Evolutionary conservation across 441 rosid species (phyloP).

Genomic region (Gossypium trilobum): DNA sequence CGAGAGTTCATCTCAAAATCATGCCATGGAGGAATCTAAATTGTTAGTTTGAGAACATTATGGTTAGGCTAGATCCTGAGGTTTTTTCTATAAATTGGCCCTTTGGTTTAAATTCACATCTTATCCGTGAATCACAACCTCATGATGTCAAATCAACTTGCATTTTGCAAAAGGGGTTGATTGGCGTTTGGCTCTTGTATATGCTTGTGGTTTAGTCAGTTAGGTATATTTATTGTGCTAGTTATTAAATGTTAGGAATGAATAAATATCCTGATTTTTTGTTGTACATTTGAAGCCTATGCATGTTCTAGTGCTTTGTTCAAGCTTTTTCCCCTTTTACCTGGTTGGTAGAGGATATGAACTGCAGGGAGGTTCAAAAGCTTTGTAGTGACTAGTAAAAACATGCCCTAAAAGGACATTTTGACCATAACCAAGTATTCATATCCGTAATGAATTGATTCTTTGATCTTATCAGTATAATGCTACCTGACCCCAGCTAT

Average conservation of each 20-base stretch:
- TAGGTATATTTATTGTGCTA: slow-evolving; percentile 14
- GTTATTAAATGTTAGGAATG: slow-evolving; percentile 1
- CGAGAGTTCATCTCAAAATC: slow-evolving; percentile 30
- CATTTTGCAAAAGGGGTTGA: slow-evolving; percentile 17
- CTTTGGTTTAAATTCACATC: slow-evolving; percentile 3
- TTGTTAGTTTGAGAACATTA: slow-evolving; percentile 40
- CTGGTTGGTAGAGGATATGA: not conserved
- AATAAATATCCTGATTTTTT: not conserved
- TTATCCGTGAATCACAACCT: slow-evolving; percentile 7
- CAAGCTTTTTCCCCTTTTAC: not conserved
- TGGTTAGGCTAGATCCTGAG: slow-evolving; percentile 2
- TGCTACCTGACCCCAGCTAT: not conserved
- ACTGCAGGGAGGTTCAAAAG: not conserved
- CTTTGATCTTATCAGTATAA: slow-evolving; percentile 3
- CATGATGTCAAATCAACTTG: slow-evolving; percentile 10
- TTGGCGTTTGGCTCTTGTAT: slow-evolving; percentile 21
- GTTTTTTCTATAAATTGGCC: slow-evolving; percentile 14
- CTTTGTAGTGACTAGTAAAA: not conserved
- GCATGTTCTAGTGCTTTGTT: not conserved
- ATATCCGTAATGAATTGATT: not conserved
- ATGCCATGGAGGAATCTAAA: slow-evolving; percentile 37
- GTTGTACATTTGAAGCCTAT: not conserved
- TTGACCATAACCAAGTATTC: not conserved
- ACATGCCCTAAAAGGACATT: not conserved
- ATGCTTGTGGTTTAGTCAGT: slow-evolving; percentile 21